Base-by-base conservation (phyloP, 768 basidiomycete genomes). In the Trametes gibbosa region DNA sequence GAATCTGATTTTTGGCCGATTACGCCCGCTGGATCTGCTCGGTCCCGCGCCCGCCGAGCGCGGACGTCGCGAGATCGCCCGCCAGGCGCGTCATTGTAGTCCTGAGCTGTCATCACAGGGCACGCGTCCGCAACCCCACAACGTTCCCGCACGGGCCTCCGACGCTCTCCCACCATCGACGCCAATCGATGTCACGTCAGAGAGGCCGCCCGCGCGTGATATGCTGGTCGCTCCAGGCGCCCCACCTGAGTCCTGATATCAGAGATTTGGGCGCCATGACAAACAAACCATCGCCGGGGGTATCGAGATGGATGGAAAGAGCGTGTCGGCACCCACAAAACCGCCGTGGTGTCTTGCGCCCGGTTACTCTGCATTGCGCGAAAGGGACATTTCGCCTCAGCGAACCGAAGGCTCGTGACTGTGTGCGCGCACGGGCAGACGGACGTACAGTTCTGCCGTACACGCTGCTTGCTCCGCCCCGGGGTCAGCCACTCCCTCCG, bases 111-210 rank as follows among this genome's bases (percentile, higher is more conserved):
- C 42, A 43, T 43, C 19, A 27, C 46, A 2, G 29, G 46, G 13
- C 46, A 14, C 5, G 12, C 5, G 12, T 13, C 3, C 45, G 45
- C 10, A 29, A 7, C 25, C 16, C 46, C 46, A 48, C 46, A 29
- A 3, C 14, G 46, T 5, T 27, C 25, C 25, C 27, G 12, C 46
- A 7, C 29, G 32, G 32, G 16, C n/a, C 17, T 32, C 3, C n/a
- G 13, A 1, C 8, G 5, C 21, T 43, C 21, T 43, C 35, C 47
- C 37, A 27, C 45, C 27, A 24, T 32, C 42, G 42, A 45, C 39
- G 47, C 39, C 29, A 49, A 49, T 56, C 55, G 37, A 56, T 41
- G 47, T 21, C 55, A 32, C 41, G 47, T 27, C 54, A 27, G n/a
- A 27, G 12, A 1, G 35, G 47, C 55, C 55, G 55, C 48, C 47